A percentile compares a stretch with the other conserved stretches of the same genome.
phyloP scores from a whole-genome alignment of 306 rosid species.

The Casuarina glauca region DNA sequence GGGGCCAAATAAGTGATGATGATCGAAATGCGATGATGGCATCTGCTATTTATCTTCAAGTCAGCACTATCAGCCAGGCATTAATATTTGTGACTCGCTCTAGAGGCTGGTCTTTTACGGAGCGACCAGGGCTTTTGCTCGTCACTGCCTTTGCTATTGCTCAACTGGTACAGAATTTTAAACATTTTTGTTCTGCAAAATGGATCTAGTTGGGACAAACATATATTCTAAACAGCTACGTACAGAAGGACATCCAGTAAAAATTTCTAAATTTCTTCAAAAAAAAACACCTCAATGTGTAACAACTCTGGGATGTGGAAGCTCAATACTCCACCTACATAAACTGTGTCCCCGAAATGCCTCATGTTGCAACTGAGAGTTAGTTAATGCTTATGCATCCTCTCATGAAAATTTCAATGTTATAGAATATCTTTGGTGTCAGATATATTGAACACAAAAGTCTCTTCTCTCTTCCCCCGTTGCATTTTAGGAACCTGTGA shows the following conservation, averaged over 20 bases:
- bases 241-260: neutral
- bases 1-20: neutral
- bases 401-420: neutral
- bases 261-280: too few species aligned
- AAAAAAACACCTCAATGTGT: neutral
- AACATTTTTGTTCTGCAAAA: constrained; percentile 8
- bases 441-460: neutral
- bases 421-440: neutral
- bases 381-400: neutral
- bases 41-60: constrained; percentile 74
- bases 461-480: neutral
- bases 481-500: too few species aligned
- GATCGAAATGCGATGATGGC: constrained; percentile 34
- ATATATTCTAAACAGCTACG: neutral
- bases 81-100: constrained; percentile 73
- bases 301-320: neutral
- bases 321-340: neutral
- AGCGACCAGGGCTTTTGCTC: constrained; percentile 70
- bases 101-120: constrained; percentile 66
- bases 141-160: constrained; percentile 58
- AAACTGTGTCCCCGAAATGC: neutral
- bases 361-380: neutral
- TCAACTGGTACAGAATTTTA: constrained; percentile 51
- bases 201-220: neutral
- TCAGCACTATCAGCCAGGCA: constrained; percentile 73